Percentiles rank a stretch among this genome's conserved stretches.
These are phyloP conservation scores for Dictyostelium capitatum DNA, from an alignment of 78 protist genomes.

Conservation along the genomic window DNA sequence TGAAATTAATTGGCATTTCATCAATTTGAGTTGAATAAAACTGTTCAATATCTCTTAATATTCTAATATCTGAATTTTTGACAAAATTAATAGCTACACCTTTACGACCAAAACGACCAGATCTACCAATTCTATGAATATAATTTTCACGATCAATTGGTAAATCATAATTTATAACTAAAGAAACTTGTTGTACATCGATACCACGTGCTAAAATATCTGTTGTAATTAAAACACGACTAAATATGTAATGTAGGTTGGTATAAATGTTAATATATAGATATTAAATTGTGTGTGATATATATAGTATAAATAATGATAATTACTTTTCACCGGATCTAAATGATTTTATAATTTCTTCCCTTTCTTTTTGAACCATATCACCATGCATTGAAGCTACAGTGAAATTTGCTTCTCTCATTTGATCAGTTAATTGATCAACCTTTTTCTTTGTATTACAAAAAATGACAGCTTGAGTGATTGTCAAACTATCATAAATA, in stretches of 20 bases:
- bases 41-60: constrained; percentile 89
- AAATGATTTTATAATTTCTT: constrained; percentile 93
- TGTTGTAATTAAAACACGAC: constrained; percentile 97
- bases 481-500: constrained; percentile 97
- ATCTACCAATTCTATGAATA: constrained; percentile 92
- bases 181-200: constrained; percentile 94
- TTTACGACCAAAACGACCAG: constrained; percentile 96
- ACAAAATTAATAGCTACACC: constrained; percentile 96
- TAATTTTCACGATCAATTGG: constrained; percentile 84
- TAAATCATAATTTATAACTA: constrained; percentile 97
- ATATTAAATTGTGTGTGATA: background rate
- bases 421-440: constrained; percentile 93
- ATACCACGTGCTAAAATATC: constrained; percentile 98
- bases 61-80: constrained; percentile 76
- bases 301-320: background rate
- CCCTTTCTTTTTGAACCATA: constrained; percentile 95
- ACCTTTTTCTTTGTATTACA: constrained; percentile 97
- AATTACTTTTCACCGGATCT: constrained; percentile 88
- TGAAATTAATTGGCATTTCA: constrained; percentile 65
- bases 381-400: constrained; percentile 98
- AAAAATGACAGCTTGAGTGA: constrained; percentile 99
- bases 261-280: background rate
- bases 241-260: no score
- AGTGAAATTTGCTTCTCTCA: constrained; percentile 95
- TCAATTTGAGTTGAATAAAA: constrained; percentile 90